Percentiles rank a stretch among this genome's conserved stretches.
These are phyloP conservation scores for Lecanosticta acicola DNA, from an alignment of 2,329 filamentous ascomycete species.

Conservation along the genomic window DNA sequence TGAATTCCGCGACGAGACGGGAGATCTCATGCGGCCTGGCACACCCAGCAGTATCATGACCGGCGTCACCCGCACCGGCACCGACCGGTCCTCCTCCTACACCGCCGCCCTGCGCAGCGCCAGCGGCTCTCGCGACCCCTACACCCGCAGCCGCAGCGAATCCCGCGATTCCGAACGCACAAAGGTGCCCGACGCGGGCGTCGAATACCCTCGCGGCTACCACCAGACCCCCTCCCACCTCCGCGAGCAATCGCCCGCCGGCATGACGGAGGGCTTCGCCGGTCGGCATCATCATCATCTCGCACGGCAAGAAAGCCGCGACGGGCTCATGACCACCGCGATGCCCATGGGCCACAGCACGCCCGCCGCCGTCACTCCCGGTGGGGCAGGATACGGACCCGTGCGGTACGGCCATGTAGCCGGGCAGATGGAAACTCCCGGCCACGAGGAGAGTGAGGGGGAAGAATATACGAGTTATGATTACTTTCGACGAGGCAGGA, in stretches of 20 bases:
- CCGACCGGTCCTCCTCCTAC: constrained; percentile 24
- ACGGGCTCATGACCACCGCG: constrained; percentile 15
- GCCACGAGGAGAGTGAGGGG: constrained; percentile 15
- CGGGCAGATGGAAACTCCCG: constrained; percentile 25
- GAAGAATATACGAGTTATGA: constrained; percentile 37
- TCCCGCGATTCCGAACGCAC: constrained; percentile 31
- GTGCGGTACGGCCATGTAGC: constrained; percentile 21
- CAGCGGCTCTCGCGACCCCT: constrained; percentile 7
- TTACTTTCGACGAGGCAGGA: constrained; percentile 33
- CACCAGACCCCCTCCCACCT: constrained; percentile 41
- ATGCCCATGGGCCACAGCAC: constrained; percentile 17
- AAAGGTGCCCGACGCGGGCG: constrained; percentile 29
- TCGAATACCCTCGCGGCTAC: constrained; percentile 44
- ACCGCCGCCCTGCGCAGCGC: constrained; percentile 10
- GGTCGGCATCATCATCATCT: constrained; percentile 5
- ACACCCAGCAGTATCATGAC: constrained; percentile 52
- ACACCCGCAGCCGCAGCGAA: constrained; percentile 20
- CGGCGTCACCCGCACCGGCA: constrained; percentile 26
- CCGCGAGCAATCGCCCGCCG: constrained; percentile 40
- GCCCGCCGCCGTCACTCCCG: constrained; percentile 9
- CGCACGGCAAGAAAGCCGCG: constrained; percentile 20
- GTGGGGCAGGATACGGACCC: constrained; percentile 29
- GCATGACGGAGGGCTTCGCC: constrained; percentile 19
- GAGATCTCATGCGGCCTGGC: constrained; percentile 56
- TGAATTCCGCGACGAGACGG: constrained; percentile 73